Evolutionary conservation across 306 rosid species (phyloP).

Genomic region (Vigna trinervia): DNA sequence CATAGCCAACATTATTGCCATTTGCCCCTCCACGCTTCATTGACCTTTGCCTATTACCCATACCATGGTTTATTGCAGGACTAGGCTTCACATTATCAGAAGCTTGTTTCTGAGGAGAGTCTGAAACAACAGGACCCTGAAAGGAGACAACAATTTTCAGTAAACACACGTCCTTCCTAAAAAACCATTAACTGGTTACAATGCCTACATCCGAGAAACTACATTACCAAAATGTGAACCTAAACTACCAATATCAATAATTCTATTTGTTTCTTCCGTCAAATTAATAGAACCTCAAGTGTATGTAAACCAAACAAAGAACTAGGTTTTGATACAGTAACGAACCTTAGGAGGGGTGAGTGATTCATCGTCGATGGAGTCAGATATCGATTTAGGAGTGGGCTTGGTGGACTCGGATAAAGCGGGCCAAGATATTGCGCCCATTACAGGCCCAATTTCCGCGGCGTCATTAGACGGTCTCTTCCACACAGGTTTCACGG

Average conservation of each 20-base stretch:
- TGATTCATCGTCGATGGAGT: conserved; percentile 54
- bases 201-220: neutral
- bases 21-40: conserved; percentile 64
- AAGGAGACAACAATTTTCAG: neutral
- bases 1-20: conserved; percentile 42
- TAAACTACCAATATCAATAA: neutral
- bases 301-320: neutral
- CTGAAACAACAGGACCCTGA: conserved; percentile 59
- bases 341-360: conserved; percentile 65
- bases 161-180: neutral
- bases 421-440: conserved; percentile 80
- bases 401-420: conserved; percentile 67
- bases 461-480: conserved; percentile 61
- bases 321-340: conserved; percentile 5
- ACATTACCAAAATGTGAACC: neutral
- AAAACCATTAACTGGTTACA: neutral
- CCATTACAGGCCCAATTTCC: conserved; percentile 71
- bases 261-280: neutral
- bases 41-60: conserved; percentile 59
- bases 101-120: conserved; percentile 54
- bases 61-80: conserved; percentile 50
- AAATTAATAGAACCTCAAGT: neutral
- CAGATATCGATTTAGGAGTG: conserved; percentile 54
- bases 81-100: conserved; percentile 50
- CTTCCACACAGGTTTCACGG: conserved; percentile 74